A percentile compares a stretch with the other conserved stretches of the same genome.
These are phyloP conservation scores for Vararia minispora DNA, from an alignment of 768 basidiomycete species.

Conservation along the genomic window DNA sequence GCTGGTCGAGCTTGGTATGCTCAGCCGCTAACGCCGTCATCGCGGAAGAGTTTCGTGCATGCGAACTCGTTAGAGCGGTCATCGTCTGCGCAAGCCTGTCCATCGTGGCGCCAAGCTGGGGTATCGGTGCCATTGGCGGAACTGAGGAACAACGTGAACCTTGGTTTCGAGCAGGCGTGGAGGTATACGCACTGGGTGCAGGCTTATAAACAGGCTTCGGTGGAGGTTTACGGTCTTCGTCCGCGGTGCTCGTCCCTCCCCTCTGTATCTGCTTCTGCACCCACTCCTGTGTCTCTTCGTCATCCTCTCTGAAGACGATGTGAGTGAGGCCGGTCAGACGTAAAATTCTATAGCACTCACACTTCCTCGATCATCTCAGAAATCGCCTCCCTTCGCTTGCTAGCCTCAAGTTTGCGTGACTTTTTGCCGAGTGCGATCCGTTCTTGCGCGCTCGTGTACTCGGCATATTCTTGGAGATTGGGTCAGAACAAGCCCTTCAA, in stretches of 20 bases:
- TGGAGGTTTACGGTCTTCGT: slow-evolving; percentile 23
- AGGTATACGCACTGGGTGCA: slow-evolving; percentile 45
- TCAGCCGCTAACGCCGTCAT: slow-evolving; percentile 51
- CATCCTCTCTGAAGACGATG: slow-evolving; percentile 45
- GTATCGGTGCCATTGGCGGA: slow-evolving; percentile 51
- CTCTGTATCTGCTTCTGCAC: slow-evolving; percentile 74
- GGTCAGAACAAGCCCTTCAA: not conserved
- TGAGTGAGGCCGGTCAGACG: not conserved
- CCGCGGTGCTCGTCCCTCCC: slow-evolving; percentile 47
- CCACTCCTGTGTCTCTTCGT: slow-evolving; percentile 82
- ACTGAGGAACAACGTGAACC: slow-evolving; percentile 34
- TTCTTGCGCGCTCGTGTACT: slow-evolving; percentile 81
- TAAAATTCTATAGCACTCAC: slow-evolving; percentile 31
- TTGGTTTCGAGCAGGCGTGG: not conserved
- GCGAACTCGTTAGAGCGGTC: slow-evolving; percentile 52
- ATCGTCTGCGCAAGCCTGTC: slow-evolving; percentile 51
- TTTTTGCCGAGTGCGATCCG: slow-evolving; percentile 81
- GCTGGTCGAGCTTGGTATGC: slow-evolving; percentile 46
- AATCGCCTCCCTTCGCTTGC: slow-evolving; percentile 57
- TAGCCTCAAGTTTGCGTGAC: slow-evolving; percentile 58
- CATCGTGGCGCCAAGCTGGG: slow-evolving; percentile 50
- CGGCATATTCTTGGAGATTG: slow-evolving; percentile 54
- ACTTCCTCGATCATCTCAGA: slow-evolving; percentile 75
- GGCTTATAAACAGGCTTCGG: slow-evolving; percentile 59
- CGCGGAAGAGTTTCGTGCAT: slow-evolving; percentile 47